Percentiles rank a stretch among this genome's conserved stretches.
These are phyloP conservation scores for Aspergillus japonicus DNA, from an alignment of 2,329 filamentous ascomycete genomes.

Conservation along the genomic window DNA sequence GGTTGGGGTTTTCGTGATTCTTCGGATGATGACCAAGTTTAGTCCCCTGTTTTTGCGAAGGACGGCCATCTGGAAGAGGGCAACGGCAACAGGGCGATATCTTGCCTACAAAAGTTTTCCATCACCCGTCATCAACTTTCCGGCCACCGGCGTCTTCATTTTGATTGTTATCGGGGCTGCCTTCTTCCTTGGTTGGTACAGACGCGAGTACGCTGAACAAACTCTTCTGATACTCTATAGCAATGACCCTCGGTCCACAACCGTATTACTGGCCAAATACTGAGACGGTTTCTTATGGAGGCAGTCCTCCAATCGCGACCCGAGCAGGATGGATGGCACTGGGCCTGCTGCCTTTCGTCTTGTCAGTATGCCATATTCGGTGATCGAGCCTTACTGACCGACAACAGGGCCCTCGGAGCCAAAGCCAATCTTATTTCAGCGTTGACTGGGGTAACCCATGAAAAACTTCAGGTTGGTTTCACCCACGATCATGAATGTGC, in stretches of 20 bases:
- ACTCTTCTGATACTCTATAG: slow-evolving; percentile 20
- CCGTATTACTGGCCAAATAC: slow-evolving; percentile 59
- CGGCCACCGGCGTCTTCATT: slow-evolving; percentile 47
- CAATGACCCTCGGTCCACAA: slow-evolving; percentile 50
- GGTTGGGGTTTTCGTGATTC: slow-evolving; percentile 51
- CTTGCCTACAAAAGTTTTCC: slow-evolving; percentile 44
- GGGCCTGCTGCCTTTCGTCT: slow-evolving; percentile 53
- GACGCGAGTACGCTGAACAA: fast-evolving
- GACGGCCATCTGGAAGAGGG: slow-evolving; percentile 32
- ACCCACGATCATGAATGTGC: not conserved
- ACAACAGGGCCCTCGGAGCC: slow-evolving; percentile 45
- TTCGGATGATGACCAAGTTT: slow-evolving; percentile 33
- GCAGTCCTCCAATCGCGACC: slow-evolving; percentile 55
- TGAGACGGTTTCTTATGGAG: slow-evolving; percentile 43
- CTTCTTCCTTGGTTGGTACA: slow-evolving; percentile 47
- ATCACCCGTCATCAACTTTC: slow-evolving; percentile 39
- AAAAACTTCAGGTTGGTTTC: slow-evolving; percentile 50
- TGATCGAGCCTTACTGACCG: not conserved
- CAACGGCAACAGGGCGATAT: slow-evolving; percentile 41
- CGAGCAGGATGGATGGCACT: slow-evolving; percentile 55
- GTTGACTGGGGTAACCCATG: slow-evolving; percentile 57
- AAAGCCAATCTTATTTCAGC: slow-evolving; percentile 58
- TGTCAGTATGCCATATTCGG: slow-evolving; percentile 28
- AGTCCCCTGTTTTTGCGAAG: slow-evolving; percentile 29
- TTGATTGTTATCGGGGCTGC: slow-evolving; percentile 43